phyloP scores from a whole-genome alignment of 1,139 yeast species.

The Saccharomyces hybrid region DNA sequence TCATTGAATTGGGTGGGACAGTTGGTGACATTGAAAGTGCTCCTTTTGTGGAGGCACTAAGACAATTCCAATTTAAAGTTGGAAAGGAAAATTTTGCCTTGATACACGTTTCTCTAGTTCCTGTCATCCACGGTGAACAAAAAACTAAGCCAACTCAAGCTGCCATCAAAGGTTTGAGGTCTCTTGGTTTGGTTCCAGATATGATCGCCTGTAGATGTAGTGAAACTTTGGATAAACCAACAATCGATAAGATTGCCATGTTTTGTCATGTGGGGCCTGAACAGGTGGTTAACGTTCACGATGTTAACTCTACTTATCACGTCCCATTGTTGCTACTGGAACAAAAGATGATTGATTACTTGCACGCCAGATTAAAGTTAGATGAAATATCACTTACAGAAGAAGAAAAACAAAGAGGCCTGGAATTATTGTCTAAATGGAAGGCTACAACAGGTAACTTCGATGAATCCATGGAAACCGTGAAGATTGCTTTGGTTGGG shows the following conservation, averaged over 20 bases:
- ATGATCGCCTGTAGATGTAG: constrained; percentile 97
- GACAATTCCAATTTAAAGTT: constrained; percentile 97
- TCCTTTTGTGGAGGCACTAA: constrained; percentile 95
- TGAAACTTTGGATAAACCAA: constrained; percentile 68
- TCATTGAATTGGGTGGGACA: constrained; percentile 96
- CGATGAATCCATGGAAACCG: constrained; percentile 78
- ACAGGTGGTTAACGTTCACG: constrained; percentile 95
- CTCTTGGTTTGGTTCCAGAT: constrained; percentile 90
- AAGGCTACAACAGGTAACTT: constrained; percentile 62
- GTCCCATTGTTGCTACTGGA: constrained; percentile 87
- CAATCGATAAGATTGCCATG: constrained; percentile 94
- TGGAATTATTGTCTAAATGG: constrained; percentile 68
- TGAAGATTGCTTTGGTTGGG: constrained; percentile 93
- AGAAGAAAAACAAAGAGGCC: constrained; percentile 60
- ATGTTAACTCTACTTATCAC: constrained; percentile 93
- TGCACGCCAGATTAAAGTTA: constrained; percentile 60
- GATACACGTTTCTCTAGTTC: constrained; percentile 93
- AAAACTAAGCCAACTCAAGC: constrained; percentile 99
- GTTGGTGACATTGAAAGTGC: constrained; percentile 99
- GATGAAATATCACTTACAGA: constrained; percentile 42
- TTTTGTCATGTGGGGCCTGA: constrained; percentile 97
- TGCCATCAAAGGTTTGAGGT: constrained; percentile 92
- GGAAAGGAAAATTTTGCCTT: constrained; percentile 90
- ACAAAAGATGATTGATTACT: constrained; percentile 73
- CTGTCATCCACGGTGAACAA: constrained; percentile 97